Evolutionary conservation across 2,329 filamentous ascomycete genomes (phyloP), one percentile per base, ranked within the genome.

Genomic region (Botrytis porri): DNA sequence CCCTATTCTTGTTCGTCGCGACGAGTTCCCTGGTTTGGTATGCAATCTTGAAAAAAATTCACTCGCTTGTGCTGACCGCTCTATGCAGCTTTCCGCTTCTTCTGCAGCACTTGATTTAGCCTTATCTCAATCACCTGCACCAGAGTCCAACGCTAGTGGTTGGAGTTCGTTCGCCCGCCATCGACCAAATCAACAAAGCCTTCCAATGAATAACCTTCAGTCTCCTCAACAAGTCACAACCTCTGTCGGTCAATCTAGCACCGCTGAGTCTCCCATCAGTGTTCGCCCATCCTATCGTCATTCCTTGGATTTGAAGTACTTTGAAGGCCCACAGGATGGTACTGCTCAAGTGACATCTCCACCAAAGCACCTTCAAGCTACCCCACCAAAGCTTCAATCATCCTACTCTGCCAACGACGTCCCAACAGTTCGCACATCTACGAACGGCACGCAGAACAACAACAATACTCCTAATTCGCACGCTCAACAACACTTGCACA

Each of bases 361-460:
- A 25, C 81, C 83, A 39, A 87, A 81, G 73, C 85, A 87, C 74
- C 82, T 82, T 74, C 87, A 92, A 81, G 86, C 88, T 39, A 88
- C 88, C 70, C 88, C 92, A 51, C 89, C 91, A 43, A 94, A 93
- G 84, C 83, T 97, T 73, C 93, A 95, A 82, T 91, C 92, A 62
- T 98, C 95, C 0, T 98, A 93, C 84, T 98, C 96, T 16, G 90
- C 93, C 71, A 96, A 92, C 82, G 95, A 98, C 79, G 87, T 98
- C 32, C 93, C 94, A 7, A 97, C 94, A 12, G 85, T 94, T 79
- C 97, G 96, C 87, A 76, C 76, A 39, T 72, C 84, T 18, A 83
- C 84, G 48, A 81, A 80, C 71, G 79, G 79, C 29, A 72, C 77
- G 37, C 64, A 75, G 43, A 75, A 72, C 59, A 73, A 77, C 43